phyloP scores from a whole-genome alignment of 2,329 filamentous ascomycete genomes.

The Didymella segeticola region DNA sequence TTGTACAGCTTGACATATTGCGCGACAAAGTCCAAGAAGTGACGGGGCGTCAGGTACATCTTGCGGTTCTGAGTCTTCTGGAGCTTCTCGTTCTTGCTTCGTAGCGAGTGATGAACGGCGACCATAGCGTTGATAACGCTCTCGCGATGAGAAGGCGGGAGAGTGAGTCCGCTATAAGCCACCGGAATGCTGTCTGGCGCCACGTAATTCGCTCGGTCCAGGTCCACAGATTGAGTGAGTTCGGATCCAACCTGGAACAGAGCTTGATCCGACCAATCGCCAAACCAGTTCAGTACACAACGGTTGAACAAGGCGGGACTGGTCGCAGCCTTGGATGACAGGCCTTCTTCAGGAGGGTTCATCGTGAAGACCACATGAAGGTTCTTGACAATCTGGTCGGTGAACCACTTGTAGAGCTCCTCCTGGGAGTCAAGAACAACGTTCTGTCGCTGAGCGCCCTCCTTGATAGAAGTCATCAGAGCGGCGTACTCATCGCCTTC shows the following conservation, averaged over 20 bases:
- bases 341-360: constrained; percentile 95
- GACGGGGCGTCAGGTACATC: constrained; percentile 92
- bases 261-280: constrained; percentile 99
- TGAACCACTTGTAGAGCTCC: constrained; percentile 99
- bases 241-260: constrained; percentile 97
- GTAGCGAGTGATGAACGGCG: constrained; percentile 94
- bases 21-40: constrained; percentile 97
- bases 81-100: constrained; percentile 85
- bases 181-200: constrained; percentile 92
- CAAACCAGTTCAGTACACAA: constrained; percentile 99
- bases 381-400: constrained; percentile 98
- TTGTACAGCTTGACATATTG: constrained; percentile 98
- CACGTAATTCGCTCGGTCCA: constrained; percentile 84
- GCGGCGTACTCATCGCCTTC: constrained; percentile 98
- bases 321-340: constrained; percentile 95
- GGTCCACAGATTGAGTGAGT: constrained; percentile 92
- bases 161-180: constrained; percentile 81
- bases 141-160: constrained; percentile 90
- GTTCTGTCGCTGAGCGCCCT: constrained; percentile 95
- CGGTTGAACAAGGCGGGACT: constrained; percentile 98
- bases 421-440: constrained; percentile 95
- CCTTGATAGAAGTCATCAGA: constrained; percentile 99
- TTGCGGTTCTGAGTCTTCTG: constrained; percentile 90
- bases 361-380: constrained; percentile 99
- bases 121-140: constrained; percentile 98